These are phyloP conservation scores for Stagonosporopsis cucurbitacearum DNA, from an alignment of 2,329 filamentous ascomycete genomes.

Conservation along the genomic window DNA sequence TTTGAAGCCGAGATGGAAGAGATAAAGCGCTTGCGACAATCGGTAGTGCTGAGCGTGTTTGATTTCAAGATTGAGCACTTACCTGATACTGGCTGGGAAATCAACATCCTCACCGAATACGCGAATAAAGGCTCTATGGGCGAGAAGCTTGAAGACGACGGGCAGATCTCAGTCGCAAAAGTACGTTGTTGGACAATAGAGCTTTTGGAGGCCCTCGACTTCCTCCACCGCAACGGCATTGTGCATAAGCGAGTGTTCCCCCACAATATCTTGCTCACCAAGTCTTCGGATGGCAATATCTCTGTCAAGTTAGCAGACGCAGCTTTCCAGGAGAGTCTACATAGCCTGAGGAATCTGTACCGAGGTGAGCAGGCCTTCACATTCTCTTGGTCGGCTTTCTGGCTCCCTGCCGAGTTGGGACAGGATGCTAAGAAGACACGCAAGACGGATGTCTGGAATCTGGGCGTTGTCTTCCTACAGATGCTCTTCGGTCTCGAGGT, in stretches of 20 bases:
- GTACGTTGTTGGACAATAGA: constrained; percentile 91
- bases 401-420: constrained; percentile 80
- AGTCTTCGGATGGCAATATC: constrained; percentile 69
- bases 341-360: constrained; percentile 64
- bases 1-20: constrained; percentile 79
- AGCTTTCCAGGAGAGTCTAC: constrained; percentile 72
- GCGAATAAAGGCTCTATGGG: constrained; percentile 83
- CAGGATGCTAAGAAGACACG: constrained; percentile 63
- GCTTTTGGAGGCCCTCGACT: constrained; percentile 85
- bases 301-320: constrained; percentile 77
- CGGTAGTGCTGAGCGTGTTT: constrained; percentile 78
- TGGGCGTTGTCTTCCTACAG: constrained; percentile 88
- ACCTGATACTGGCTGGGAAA: constrained; percentile 68
- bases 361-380: constrained; percentile 59
- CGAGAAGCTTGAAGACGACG: constrained; percentile 81
- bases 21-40: constrained; percentile 76
- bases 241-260: constrained; percentile 84
- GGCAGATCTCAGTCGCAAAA: constrained; percentile 73
- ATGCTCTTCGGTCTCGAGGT: constrained; percentile 90
- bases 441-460: constrained; percentile 94
- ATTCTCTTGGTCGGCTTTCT: constrained; percentile 77
- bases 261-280: constrained; percentile 78
- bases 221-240: constrained; percentile 83
- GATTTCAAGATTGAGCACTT: constrained; percentile 74
- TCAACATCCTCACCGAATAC: constrained; percentile 76